These are phyloP conservation scores for Pulveroboletus sp. DNA, from an alignment of 768 basidiomycete genomes.

Conservation along the genomic window DNA sequence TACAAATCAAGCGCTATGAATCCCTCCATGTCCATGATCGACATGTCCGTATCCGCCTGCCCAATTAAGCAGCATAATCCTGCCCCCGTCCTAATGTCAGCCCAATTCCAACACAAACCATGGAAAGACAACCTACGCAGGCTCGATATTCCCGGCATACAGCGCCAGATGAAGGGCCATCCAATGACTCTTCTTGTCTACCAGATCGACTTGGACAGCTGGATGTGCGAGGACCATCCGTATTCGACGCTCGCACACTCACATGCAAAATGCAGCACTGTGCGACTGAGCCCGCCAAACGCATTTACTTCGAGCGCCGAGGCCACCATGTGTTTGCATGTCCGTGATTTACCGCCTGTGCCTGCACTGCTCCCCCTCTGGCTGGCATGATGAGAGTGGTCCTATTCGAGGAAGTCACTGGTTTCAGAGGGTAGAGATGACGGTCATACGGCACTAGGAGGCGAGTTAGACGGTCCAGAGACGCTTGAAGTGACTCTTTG, in stretches of 20 bases:
- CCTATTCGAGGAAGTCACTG: constrained; percentile 66
- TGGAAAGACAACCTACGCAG: constrained; percentile 49
- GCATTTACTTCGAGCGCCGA: constrained; percentile 61
- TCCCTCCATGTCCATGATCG: constrained; percentile 80
- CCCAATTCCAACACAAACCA: not conserved
- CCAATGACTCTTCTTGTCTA: constrained; percentile 86
- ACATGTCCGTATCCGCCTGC: constrained; percentile 66
- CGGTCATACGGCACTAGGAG: constrained; percentile 82
- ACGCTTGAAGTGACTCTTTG: no score
- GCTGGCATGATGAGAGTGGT: constrained; percentile 33
- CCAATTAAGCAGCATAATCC: constrained; percentile 75
- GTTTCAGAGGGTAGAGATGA: constrained; percentile 69
- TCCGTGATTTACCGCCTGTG: constrained; percentile 59
- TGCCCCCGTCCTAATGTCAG: constrained; percentile 29
- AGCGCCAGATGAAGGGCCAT: constrained; percentile 87
- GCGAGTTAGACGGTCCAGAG: constrained; percentile 19
- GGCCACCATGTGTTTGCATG: constrained; percentile 41
- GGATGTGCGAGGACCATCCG: constrained; percentile 77
- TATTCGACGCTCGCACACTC: constrained; percentile 68
- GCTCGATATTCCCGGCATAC: constrained; percentile 73
- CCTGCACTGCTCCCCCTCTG: constrained; percentile 33
- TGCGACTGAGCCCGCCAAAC: constrained; percentile 67
- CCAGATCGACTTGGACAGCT: constrained; percentile 71
- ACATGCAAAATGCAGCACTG: constrained; percentile 82
- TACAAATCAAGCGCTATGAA: constrained; percentile 92